Conservation (phyloP, 495 filamentous ascomycete species). For the Neurospora sp. region DNA sequence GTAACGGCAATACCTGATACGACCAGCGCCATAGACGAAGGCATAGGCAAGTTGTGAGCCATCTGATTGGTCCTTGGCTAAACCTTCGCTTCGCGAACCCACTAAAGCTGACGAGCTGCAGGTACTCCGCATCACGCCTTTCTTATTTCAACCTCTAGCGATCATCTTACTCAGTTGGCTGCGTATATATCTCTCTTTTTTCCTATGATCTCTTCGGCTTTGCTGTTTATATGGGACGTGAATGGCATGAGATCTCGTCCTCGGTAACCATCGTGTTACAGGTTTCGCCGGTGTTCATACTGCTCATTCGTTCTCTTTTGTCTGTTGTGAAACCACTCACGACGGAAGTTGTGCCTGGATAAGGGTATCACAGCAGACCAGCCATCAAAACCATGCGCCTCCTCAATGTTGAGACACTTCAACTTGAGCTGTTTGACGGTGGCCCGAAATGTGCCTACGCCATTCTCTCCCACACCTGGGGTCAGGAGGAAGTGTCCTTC, state of each 20-base stretch:
- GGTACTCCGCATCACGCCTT: neutral
- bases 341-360: neutral
- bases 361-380: neutral
- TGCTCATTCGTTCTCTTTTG: neutral
- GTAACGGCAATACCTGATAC: too few species aligned
- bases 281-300: neutral
- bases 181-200: neutral
- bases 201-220: neutral
- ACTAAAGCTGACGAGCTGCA: neutral
- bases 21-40: neutral
- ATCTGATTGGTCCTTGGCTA: neutral
- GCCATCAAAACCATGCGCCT: conserved; percentile 14
- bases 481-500: conserved; percentile 19
- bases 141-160: neutral
- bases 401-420: conserved; percentile 12
- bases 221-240: neutral
- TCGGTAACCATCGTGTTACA: neutral
- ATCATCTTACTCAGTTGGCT: neutral
- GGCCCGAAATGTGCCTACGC: conserved; percentile 14
- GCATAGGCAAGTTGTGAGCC: neutral
- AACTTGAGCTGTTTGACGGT: conserved; percentile 13
- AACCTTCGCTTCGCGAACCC: neutral
- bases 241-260: neutral
- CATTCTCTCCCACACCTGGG: conserved; percentile 24
- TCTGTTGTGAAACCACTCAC: neutral